These are phyloP conservation scores for Populus hybrid DNA, from an alignment of 441 rosid genomes.

Conservation along the genomic window DNA sequence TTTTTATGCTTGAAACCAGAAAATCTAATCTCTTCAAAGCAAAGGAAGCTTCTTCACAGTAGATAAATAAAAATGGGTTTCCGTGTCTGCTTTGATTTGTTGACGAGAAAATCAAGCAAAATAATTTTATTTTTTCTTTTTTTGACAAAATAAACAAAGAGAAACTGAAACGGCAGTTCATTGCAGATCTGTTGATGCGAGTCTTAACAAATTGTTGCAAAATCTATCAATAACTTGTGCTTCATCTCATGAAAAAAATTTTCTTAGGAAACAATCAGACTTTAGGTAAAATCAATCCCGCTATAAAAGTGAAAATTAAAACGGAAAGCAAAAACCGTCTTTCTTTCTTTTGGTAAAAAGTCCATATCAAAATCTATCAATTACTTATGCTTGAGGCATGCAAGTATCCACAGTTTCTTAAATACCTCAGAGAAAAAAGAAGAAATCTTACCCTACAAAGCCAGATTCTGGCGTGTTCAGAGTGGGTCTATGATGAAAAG, in stretches of 20 bases:
- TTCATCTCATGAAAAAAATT: background rate
- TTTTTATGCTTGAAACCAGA: no score
- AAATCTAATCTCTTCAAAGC: background rate
- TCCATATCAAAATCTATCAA: no score
- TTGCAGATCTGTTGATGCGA: background rate
- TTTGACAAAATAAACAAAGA: background rate
- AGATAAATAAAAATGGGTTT: background rate
- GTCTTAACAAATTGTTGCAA: background rate
- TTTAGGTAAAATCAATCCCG: background rate
- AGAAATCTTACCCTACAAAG: no score
- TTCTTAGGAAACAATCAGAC: slow-evolving; percentile 6
- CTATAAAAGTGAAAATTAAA: background rate
- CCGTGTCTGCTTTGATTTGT: slow-evolving; percentile 4
- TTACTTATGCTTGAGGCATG: no score
- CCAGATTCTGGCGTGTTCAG: no score
- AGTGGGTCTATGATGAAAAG: no score
- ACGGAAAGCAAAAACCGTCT: background rate
- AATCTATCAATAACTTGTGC: background rate
- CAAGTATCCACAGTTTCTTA: no score
- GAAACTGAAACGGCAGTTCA: background rate
- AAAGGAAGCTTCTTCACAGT: background rate
- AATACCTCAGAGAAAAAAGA: no score
- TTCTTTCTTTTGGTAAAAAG: no score
- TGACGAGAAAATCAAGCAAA: slow-evolving; percentile 12
- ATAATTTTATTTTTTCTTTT: background rate